Percentiles rank a stretch among this genome's conserved stretches.
These are phyloP conservation scores for Viola pubescens DNA, from an alignment of 441 rosid genomes.

Conservation along the genomic window DNA sequence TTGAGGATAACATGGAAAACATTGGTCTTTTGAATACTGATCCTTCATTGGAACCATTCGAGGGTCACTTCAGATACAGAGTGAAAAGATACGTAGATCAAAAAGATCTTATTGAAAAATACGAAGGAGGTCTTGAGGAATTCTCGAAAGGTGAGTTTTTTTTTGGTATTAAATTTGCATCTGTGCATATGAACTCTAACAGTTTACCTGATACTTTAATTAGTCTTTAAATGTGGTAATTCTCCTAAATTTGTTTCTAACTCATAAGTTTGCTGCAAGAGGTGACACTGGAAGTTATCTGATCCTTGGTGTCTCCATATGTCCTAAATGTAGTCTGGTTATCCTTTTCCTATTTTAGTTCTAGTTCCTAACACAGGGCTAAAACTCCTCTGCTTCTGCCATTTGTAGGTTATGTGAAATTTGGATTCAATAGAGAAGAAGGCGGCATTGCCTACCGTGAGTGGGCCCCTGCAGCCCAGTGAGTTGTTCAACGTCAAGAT, in stretches of 20 bases:
- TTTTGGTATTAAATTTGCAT: conserved; percentile 7
- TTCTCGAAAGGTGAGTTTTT: conserved; percentile 52
- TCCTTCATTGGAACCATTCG: conserved; percentile 47
- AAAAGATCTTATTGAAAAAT: conserved; percentile 43
- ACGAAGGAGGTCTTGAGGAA: conserved; percentile 71
- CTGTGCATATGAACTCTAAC: not conserved
- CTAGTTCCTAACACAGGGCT: not conserved
- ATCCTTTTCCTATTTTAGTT: conserved; percentile 1
- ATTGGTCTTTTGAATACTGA: conserved; percentile 45
- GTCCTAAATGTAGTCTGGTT: not conserved
- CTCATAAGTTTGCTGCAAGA: not conserved
- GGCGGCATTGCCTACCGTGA: conserved; percentile 60
- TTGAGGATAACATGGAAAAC: conserved; percentile 34
- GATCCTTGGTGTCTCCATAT: conserved; percentile 9
- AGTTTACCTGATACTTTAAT: not conserved
- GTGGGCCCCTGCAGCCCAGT: conserved; percentile 93
- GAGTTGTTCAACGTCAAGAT: conserved; percentile 23
- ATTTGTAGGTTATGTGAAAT: conserved; percentile 54
- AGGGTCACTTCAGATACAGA: conserved; percentile 58
- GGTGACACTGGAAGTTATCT: no score
- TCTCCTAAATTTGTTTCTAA: not conserved
- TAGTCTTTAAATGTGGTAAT: not conserved
- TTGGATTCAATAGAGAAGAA: conserved; percentile 67
- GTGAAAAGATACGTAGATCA: conserved; percentile 44
- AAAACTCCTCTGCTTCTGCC: conserved; percentile 11